These are phyloP conservation scores for Jaltomata sinuosa DNA, from an alignment of 257 asterid species.

Conservation along the genomic window DNA sequence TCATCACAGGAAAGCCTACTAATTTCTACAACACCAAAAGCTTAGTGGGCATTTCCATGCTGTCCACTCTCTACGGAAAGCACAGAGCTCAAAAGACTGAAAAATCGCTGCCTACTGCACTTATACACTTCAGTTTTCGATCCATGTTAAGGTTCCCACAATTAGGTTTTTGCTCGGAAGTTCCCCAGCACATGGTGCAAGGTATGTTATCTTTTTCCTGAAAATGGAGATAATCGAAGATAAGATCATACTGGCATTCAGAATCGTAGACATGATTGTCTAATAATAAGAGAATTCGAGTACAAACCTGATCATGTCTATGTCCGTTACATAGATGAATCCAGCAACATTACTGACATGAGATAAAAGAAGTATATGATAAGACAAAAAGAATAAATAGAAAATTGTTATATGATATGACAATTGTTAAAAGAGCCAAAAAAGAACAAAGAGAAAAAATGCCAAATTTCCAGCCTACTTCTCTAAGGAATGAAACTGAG, in stretches of 20 bases:
- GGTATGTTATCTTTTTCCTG: constrained; percentile 84
- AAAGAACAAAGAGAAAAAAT: background rate
- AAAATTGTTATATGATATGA: background rate
- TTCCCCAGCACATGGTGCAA: constrained; percentile 84
- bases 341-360: constrained; percentile 80
- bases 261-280: background rate
- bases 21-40: background rate
- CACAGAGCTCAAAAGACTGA: background rate
- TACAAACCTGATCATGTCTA: constrained; percentile 66
- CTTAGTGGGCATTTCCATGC: background rate
- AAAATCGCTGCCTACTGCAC: background rate
- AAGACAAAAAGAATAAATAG: background rate
- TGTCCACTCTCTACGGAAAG: background rate
- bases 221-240: background rate
- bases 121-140: constrained; percentile 33
- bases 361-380: background rate
- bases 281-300: background rate
- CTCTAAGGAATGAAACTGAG: background rate
- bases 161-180: constrained; percentile 80
- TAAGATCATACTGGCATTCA: constrained; percentile 2
- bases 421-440: background rate
- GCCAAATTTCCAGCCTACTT: background rate
- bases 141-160: constrained; percentile 86
- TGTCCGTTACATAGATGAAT: constrained; percentile 82
- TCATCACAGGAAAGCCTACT: background rate